phyloP scores from a whole-genome alignment of 331 rosid species.

The Rhamnella rubrinervis region DNA sequence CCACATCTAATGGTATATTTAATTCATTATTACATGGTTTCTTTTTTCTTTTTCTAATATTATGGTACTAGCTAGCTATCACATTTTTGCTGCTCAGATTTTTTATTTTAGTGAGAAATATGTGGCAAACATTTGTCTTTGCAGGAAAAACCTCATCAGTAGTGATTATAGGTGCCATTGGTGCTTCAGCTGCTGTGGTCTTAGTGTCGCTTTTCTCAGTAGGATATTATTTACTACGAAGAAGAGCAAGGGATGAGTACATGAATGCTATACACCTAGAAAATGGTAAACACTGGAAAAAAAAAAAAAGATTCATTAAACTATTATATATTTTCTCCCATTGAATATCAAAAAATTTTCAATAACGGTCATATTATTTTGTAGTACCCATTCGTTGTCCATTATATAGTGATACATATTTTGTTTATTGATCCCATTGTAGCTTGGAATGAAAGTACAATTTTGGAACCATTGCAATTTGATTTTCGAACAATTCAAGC shows the following conservation, averaged over 20 bases:
- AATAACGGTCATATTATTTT: no score
- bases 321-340: no score
- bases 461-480: slow-evolving; percentile 34
- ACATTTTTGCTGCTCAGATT: no score
- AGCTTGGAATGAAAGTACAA: slow-evolving; percentile 9
- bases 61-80: no score
- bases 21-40: not conserved
- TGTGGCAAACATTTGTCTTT: not conserved
- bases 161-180: no score
- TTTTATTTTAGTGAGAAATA: no score
- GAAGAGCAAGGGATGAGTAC: slow-evolving; percentile 12
- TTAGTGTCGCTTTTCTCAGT: slow-evolving; percentile 19
- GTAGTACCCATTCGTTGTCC: no score
- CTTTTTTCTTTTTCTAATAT: no score
- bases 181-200: slow-evolving; percentile 15
- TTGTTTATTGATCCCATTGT: not conserved
- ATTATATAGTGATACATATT: not conserved
- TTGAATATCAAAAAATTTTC: no score
- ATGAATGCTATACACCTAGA: not conserved
- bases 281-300: no score
- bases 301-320: no score
- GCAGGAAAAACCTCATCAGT: slow-evolving; percentile 13
- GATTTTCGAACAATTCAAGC: slow-evolving; percentile 29
- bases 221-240: slow-evolving; percentile 30
- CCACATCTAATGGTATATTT: not conserved